These are phyloP conservation scores for Botryobasidium botryosum DNA, from an alignment of 768 basidiomycete species.

Conservation along the genomic window DNA sequence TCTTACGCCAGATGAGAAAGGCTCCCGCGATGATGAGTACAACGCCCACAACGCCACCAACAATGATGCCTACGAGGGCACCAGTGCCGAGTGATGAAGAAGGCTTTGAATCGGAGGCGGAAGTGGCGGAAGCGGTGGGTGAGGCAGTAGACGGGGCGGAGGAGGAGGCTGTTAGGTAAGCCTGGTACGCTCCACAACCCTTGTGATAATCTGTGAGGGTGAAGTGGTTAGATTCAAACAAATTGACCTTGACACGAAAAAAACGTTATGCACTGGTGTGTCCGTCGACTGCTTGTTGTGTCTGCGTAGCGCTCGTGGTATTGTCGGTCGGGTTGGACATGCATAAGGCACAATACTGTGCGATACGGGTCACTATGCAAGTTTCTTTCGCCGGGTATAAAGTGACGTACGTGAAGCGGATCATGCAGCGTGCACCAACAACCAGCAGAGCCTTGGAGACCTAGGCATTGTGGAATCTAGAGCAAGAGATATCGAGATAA, in stretches of 20 bases:
- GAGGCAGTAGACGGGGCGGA: conserved; percentile 3
- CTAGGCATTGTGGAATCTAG: conserved; percentile 3
- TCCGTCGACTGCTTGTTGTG: conserved; percentile 1
- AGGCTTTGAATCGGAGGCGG: neutral
- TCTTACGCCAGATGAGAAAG: conserved; percentile 1
- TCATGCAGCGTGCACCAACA: conserved; percentile 5
- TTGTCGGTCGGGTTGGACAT: conserved; percentile 7
- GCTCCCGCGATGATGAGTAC: neutral
- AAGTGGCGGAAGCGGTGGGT: neutral
- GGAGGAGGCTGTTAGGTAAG: conserved; percentile 2
- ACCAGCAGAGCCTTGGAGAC: neutral
- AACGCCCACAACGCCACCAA: neutral
- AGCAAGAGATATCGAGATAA: neutral
- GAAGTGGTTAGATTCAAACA: neutral
- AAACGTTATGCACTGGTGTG: conserved; percentile 1
- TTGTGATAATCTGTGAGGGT: conserved; percentile 1
- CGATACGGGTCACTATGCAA: neutral
- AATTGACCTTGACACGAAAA: neutral
- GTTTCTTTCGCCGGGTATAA: neutral
- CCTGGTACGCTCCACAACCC: conserved; percentile 2
- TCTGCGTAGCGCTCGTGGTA: conserved; percentile 6
- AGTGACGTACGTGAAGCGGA: conserved; percentile 7
- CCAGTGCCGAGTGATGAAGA: neutral
- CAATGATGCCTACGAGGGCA: conserved; percentile 4
- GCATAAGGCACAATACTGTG: conserved; percentile 7